Percentiles rank a stretch among this genome's conserved stretches.
These are phyloP conservation scores for Arthroderma sp. DNA, from an alignment of 2,329 filamentous ascomycete species.

Conservation along the genomic window DNA sequence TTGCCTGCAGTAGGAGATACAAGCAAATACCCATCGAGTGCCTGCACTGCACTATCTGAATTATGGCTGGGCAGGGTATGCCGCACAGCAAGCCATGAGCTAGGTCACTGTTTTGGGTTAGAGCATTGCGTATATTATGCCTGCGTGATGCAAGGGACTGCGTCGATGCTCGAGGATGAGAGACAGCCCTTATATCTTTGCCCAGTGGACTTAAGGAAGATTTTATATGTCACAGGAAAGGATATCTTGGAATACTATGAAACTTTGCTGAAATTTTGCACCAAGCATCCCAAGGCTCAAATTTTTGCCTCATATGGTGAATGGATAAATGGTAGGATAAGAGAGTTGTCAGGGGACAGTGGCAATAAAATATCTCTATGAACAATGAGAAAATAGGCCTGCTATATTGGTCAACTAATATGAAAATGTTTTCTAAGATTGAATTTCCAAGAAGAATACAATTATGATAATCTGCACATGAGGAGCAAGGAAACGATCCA, in stretches of 20 bases:
- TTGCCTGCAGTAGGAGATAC: neutral
- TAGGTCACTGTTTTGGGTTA: slow-evolving; percentile 56
- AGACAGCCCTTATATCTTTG: slow-evolving; percentile 27
- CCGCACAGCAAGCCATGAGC: slow-evolving; percentile 51
- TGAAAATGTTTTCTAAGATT: too few relatives aligned
- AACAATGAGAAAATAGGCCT: too few relatives aligned
- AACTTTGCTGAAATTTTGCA: slow-evolving; percentile 19
- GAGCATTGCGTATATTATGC: slow-evolving; percentile 46
- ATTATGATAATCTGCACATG: too few relatives aligned
- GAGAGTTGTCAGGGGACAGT: neutral
- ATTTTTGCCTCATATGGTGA: slow-evolving; percentile 19
- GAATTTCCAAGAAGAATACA: too few relatives aligned
- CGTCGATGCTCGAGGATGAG: slow-evolving; percentile 22
- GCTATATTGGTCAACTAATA: too few relatives aligned
- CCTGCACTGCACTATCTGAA: slow-evolving; percentile 21
- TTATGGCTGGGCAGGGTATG: slow-evolving; percentile 49
- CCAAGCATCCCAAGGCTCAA: slow-evolving; percentile 11
- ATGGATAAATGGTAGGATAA: slow-evolving; percentile 13
- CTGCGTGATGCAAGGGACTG: slow-evolving; percentile 25
- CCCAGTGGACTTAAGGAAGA: slow-evolving; percentile 22
- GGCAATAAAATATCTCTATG: too few relatives aligned
- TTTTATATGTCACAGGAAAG: slow-evolving; percentile 17
- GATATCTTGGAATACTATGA: slow-evolving; percentile 15
- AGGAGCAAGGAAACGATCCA: too few relatives aligned
- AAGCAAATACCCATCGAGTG: neutral